Evolutionary conservation across 106 monocot genomes (phyloP), one percentile per base, ranked within the genome.

Genomic region (Dendrobium nobile): DNA sequence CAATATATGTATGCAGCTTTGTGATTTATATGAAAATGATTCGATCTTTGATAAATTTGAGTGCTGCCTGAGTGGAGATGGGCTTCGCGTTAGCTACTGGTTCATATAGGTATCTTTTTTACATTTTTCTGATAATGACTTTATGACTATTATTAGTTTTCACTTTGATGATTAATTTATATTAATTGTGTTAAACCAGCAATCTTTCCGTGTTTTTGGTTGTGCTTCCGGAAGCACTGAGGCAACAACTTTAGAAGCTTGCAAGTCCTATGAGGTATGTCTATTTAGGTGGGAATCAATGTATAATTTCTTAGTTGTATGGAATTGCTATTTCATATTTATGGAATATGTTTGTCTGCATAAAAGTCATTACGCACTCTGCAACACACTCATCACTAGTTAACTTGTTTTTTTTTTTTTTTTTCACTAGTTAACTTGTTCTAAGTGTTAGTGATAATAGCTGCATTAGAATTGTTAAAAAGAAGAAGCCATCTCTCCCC

Each of bases 21-120:
- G 91, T 82, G 93, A 96, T 87, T 77, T 95, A 67, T 95, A 95
- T 77, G 95, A 95, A 83, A 95, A 89, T 75, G 92, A 95, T 31
- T 95, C 96, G 27, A 93, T 96, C 67, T 96, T 96, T 86, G 93
- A 96, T 83, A 96, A 96, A 82, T 96, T 96, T 78, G 96, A 96
- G 55, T 96, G 96, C 80, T 96, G 93, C 78, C 47, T 96, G 41
- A 96, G 93, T 87, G 96, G 96, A 67, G 88, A 93, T 84, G 93
- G 93, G 33, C 82, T 85, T 20, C 87, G 91, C n/a, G 67, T 86
- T 96, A 43, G 91, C 93, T 72, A 91, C 93, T 73, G 96, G 96
- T 85, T 96, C 96, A 17, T 96, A 96, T 79, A 90, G 93, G 95
- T 90, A 84, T 47, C 20, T 75, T 55, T 24, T 33, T 77, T 88